Evolutionary conservation across 2,329 filamentous ascomycete species (phyloP), one percentile per base, ranked within the genome.

Genomic region (Penicillium sumatraense): DNA sequence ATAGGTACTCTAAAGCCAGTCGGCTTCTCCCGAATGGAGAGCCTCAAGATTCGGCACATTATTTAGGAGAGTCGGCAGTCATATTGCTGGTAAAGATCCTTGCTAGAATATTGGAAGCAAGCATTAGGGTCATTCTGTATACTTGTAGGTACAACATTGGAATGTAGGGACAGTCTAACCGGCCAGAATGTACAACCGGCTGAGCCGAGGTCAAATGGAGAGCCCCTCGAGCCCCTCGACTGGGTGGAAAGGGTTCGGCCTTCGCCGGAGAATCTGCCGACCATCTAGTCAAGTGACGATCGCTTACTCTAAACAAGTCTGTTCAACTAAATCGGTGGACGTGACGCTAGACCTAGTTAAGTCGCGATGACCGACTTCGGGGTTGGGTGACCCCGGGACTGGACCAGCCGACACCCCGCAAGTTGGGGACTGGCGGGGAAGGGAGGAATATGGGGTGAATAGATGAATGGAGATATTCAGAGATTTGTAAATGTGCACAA

Each of bases 371-470:
- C 49, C 45, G 55, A 53, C 26, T 51, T 54, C 45, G 36, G 18
- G 31, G 56, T 60, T 57, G 53, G 54, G 42, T 63, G 57, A 58
- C 57, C 47, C 53, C 61, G 62, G 62, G 59, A 50, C 27, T 23
- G 4, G 24, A 27, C 33, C 33, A 53, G 36, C 57, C 59, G 54
- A 54, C 45, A 52, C 51, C 51, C 51, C 45, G 29, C 45, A 54
- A 49, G 26, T 13, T 27, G 42, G 35, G 35, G 24, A 36, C 35
- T 20, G 10, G 7, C 8, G 31, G 44, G 26, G 24, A 36, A 10
- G 27, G 20, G n/a, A 46, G 8, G 3, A 24, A 36, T 36, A 21
- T 38, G 26, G 3, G 29, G 24, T 14, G 33, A 21, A 27, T 18
- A 13, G 38, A 16, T 16, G 11, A 16, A 11, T 13, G 5, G 8